Conservation (phyloP, 805 yeast species). For the Brettanomyces anomalus region DNA sequence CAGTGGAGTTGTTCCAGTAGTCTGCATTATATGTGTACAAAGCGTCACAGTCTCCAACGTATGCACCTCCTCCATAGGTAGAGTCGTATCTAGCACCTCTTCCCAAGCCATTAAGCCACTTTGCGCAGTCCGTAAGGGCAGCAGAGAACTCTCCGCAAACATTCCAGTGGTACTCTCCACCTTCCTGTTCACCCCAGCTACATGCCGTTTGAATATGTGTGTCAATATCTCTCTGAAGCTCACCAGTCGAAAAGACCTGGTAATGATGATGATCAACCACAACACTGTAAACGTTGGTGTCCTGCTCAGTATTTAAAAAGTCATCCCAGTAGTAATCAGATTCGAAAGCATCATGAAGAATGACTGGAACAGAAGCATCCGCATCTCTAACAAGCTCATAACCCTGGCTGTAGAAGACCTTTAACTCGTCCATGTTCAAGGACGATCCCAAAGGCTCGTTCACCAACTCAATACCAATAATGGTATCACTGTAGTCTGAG, state of each 20-base stretch:
- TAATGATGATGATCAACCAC: slow-evolving; percentile 86
- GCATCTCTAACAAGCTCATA: slow-evolving; percentile 53
- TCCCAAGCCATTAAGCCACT: slow-evolving; percentile 63
- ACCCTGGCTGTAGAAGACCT: slow-evolving; percentile 52
- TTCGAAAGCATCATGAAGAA: slow-evolving; percentile 77
- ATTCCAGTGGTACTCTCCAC: slow-evolving; percentile 57
- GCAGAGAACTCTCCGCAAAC: slow-evolving; percentile 69
- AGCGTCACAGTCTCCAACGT: slow-evolving; percentile 58
- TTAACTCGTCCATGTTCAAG: slow-evolving; percentile 48
- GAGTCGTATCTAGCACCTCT: slow-evolving; percentile 64
- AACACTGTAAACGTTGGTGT: slow-evolving; percentile 41
- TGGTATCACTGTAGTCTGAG: slow-evolving; percentile 39
- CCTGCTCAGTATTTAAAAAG: slow-evolving; percentile 32
- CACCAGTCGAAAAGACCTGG: slow-evolving; percentile 66
- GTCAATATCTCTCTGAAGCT: slow-evolving; percentile 50
- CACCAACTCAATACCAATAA: slow-evolving; percentile 59
- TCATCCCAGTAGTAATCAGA: slow-evolving; percentile 54
- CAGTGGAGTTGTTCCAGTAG: slow-evolving; percentile 48
- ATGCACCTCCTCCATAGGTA: slow-evolving; percentile 29
- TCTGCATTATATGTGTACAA: slow-evolving; percentile 30
- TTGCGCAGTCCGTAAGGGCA: slow-evolving; percentile 62
- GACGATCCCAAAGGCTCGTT: slow-evolving; percentile 67
- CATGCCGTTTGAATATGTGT: slow-evolving; percentile 51
- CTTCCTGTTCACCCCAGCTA: slow-evolving; percentile 34
- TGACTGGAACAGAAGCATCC: slow-evolving; percentile 28